These are phyloP conservation scores for Mycena filopes DNA, from an alignment of 768 basidiomycete species.

Conservation along the genomic window DNA sequence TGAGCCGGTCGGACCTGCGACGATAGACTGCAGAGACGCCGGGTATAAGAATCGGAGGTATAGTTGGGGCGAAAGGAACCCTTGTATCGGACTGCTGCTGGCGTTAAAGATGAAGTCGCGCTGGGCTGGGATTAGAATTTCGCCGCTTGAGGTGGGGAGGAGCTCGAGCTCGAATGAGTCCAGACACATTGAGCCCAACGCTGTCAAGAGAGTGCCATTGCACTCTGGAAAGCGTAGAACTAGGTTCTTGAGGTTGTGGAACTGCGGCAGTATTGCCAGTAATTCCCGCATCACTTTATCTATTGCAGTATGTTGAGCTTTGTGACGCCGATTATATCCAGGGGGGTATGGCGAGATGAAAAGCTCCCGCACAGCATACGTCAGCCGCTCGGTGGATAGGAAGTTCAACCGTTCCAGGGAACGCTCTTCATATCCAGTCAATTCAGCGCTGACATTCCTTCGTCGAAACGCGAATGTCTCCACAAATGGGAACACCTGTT, in stretches of 20 bases:
- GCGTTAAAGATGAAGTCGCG: conserved; percentile 30
- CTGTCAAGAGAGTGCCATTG: conserved; percentile 6
- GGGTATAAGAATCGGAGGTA: conserved; percentile 31
- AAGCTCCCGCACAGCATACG: conserved; percentile 27
- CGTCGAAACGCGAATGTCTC: conserved; percentile 36
- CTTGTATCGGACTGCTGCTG: conserved; percentile 26
- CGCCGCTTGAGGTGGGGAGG: conserved; percentile 7
- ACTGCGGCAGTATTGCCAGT: conserved; percentile 25
- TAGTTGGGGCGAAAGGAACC: conserved; percentile 7
- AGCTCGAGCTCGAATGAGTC: conserved; percentile 34
- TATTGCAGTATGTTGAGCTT: conserved; percentile 25
- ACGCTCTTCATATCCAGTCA: conserved; percentile 27
- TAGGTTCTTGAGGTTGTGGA: conserved; percentile 30
- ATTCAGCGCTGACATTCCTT: conserved; percentile 9
- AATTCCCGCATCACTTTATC: conserved; percentile 27
- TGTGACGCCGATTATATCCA: conserved; percentile 33
- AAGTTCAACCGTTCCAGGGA: conserved; percentile 30
- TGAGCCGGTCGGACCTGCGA: conserved; percentile 33
- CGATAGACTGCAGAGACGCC: conserved; percentile 21
- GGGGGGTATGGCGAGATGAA: conserved; percentile 32
- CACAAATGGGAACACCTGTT: conserved; percentile 34
- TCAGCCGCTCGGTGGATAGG: conserved; percentile 24
- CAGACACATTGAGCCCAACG: conserved; percentile 17
- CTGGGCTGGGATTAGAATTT: conserved; percentile 31
- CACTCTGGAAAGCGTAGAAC: conserved; percentile 30